Evolutionary conservation across 163 green algal genomes (phyloP).

Genomic region (Scenedesmus sp.): DNA sequence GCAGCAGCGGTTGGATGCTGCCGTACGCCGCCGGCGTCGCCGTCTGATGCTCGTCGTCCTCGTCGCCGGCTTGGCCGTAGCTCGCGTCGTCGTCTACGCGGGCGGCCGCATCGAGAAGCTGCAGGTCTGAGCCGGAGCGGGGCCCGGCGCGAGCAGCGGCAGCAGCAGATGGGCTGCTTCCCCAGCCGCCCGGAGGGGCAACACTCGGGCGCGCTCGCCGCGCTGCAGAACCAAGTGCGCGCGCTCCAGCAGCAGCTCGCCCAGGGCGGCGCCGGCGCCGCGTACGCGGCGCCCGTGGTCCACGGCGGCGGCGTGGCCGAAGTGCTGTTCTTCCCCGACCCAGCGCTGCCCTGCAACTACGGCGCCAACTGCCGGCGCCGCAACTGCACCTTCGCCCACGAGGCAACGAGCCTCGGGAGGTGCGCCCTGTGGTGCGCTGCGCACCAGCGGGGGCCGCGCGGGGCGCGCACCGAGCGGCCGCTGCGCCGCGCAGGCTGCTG

Average conservation of each 20-base stretch:
- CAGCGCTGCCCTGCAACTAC: slow-evolving; percentile 55
- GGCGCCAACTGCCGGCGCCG: slow-evolving; percentile 17
- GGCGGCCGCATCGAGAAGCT: no score
- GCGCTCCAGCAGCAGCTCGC: slow-evolving; percentile 38
- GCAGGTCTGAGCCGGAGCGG: no score
- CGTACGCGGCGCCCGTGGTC: slow-evolving; percentile 2
- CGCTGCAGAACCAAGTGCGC: slow-evolving; percentile 24
- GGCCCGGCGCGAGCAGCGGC: background rate
- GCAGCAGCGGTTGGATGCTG: no score
- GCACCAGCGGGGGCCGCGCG: no score
- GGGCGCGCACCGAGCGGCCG: no score
- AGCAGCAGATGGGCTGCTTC: slow-evolving; percentile 39
- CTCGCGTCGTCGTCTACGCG: no score
- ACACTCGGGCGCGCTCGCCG: background rate
- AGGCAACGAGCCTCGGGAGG: slow-evolving; percentile 33
- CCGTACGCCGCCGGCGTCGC: no score
- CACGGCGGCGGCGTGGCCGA: slow-evolving; percentile 5
- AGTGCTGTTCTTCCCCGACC: slow-evolving; percentile 57
- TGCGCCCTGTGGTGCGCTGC: no score
- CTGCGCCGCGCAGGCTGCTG: slow-evolving; percentile 30
- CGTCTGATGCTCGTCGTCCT: background rate
- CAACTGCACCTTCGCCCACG: slow-evolving; percentile 39
- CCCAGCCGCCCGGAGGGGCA: slow-evolving; percentile 18
- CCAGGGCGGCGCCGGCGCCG: background rate
- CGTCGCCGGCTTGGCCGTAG: no score